These are phyloP conservation scores for Capronia coronata DNA, from an alignment of 2,329 filamentous ascomycete genomes.

Conservation along the genomic window DNA sequence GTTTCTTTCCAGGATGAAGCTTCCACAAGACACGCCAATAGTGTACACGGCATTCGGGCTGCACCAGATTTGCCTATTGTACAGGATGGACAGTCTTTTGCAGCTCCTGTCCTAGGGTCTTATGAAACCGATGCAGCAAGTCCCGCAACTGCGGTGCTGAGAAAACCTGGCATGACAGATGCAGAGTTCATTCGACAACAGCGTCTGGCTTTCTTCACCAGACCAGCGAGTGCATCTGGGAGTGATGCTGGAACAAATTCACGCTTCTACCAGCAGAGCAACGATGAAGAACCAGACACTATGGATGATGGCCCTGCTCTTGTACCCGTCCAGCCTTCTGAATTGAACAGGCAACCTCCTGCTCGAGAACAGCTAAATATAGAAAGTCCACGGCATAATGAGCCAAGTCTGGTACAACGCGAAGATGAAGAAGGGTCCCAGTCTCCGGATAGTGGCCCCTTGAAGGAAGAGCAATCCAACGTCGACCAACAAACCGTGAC, in stretches of 20 bases:
- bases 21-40: neutral
- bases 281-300: neutral
- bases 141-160: neutral
- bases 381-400: neutral
- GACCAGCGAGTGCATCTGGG: neutral
- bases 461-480: neutral
- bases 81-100: neutral
- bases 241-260: conserved; percentile 1
- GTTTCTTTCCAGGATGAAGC: neutral
- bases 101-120: conserved; percentile 1
- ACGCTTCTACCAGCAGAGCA: neutral
- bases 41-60: too few relatives aligned
- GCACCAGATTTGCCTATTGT: too few relatives aligned
- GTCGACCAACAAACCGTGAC: neutral
- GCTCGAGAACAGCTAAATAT: neutral
- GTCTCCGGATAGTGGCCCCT: neutral
- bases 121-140: neutral
- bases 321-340: neutral
- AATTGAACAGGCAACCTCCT: neutral
- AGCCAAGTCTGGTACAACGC: neutral
- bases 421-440: neutral
- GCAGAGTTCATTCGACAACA: conserved; percentile 18
- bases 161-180: conserved; percentile 2
- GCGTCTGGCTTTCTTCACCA: conserved; percentile 23
- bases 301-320: neutral